Evolutionary conservation across 1,284 basidiomycete species (phyloP).

Genomic region (Meira nashicola): DNA sequence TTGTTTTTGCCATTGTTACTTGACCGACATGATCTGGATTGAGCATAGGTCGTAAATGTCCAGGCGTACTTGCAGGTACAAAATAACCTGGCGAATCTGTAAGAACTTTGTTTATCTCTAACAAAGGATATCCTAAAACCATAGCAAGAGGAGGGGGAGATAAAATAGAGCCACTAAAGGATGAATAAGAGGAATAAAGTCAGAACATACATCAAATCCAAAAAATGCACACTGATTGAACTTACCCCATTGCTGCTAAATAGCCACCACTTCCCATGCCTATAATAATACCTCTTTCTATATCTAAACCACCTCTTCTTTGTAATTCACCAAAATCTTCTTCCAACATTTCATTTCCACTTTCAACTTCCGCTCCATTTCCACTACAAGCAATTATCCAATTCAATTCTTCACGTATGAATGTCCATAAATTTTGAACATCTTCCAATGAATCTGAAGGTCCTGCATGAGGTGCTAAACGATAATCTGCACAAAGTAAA

Average conservation of each 20-base stretch:
- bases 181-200: neutral
- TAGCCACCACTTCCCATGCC: constrained; percentile 8
- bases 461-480: constrained; percentile 9
- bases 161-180: neutral
- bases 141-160: constrained; percentile 10
- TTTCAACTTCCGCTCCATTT: constrained; percentile 7
- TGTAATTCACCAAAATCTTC: constrained; percentile 12
- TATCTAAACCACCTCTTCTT: constrained; percentile 11
- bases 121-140: constrained; percentile 4
- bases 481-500: constrained; percentile 12
- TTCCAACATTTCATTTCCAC: constrained; percentile 4
- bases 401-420: constrained; percentile 4
- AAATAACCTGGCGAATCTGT: neutral
- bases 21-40: constrained; percentile 5
- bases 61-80: neutral
- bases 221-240: too few species aligned
- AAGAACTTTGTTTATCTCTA: neutral
- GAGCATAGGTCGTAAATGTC: neutral
- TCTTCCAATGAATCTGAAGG: constrained; percentile 10
- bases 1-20: neutral
- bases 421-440: neutral
- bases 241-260: constrained; percentile 8
- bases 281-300: neutral
- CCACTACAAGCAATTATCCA: constrained; percentile 7
- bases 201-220: neutral